Evolutionary conservation across 768 basidiomycete genomes (phyloP).

Genomic region (Daedalea quercina): DNA sequence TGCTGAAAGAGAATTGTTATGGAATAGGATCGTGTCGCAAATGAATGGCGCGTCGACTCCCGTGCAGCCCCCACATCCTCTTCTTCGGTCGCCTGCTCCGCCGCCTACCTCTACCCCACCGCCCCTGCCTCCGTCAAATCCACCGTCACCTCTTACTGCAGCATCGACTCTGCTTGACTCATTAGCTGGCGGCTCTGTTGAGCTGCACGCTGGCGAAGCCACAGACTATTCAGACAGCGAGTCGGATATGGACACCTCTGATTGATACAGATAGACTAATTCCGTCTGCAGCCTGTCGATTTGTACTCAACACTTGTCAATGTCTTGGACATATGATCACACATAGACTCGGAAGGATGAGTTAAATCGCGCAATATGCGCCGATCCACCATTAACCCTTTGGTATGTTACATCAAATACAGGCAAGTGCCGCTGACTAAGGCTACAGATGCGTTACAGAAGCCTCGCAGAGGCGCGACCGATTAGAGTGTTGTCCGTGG

Average conservation of each 20-base stretch:
- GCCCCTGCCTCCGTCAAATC: constrained; percentile 11
- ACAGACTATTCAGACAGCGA: too few relatives aligned
- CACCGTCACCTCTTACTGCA: constrained; percentile 5
- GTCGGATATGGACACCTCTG: constrained; percentile 30
- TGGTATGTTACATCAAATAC: constrained; percentile 10
- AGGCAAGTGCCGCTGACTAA: constrained; percentile 7
- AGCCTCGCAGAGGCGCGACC: background rate
- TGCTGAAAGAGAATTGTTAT: constrained; percentile 31
- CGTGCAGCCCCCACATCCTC: constrained; percentile 10
- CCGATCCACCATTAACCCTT: background rate
- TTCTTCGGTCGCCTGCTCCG: constrained; percentile 19
- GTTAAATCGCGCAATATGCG: background rate
- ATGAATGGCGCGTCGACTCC: background rate
- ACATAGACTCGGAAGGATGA: too few relatives aligned
- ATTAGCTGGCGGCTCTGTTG: too few relatives aligned
- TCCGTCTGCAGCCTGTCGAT: too few relatives aligned
- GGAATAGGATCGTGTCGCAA: constrained; percentile 28
- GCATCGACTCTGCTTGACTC: constrained; percentile 2
- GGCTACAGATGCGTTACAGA: constrained; percentile 10
- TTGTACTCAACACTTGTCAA: too few relatives aligned
- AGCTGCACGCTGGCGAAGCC: too few relatives aligned
- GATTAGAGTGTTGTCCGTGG: constrained; percentile 3
- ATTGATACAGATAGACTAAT: too few relatives aligned
- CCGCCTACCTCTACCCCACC: constrained; percentile 27
- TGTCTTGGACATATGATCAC: too few relatives aligned